phyloP scores from a whole-genome alignment of 805 yeast genomes.

The Candida sanyiensis region DNA sequence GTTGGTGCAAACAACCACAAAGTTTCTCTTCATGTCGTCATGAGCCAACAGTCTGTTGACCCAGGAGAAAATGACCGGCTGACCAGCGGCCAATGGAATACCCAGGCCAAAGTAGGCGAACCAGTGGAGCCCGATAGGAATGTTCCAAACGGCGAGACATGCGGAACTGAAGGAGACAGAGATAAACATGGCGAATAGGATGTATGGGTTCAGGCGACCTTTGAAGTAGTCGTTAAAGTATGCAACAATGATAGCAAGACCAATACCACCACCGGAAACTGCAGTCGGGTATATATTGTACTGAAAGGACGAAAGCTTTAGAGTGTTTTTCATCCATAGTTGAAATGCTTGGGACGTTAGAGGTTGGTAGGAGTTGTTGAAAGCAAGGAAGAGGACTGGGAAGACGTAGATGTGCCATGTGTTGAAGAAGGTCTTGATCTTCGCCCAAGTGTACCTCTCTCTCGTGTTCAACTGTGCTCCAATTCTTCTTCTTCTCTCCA shows the following conservation, averaged over 20 bases:
- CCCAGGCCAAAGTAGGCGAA: slow-evolving; percentile 15
- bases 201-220: slow-evolving; percentile 7
- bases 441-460: slow-evolving; percentile 8
- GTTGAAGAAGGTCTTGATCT: slow-evolving; percentile 1
- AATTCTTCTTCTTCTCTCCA: slow-evolving; percentile 15
- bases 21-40: slow-evolving; percentile 35
- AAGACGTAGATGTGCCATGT: slow-evolving; percentile 17
- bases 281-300: slow-evolving; percentile 21
- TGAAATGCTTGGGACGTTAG: too few relatives aligned
- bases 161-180: slow-evolving; percentile 10
- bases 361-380: slow-evolving; percentile 17
- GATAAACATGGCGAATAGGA: slow-evolving; percentile 6
- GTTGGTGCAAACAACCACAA: slow-evolving; percentile 37
- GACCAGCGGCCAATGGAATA: slow-evolving; percentile 11
- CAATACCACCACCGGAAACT: slow-evolving; percentile 15
- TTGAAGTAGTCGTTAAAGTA: slow-evolving; percentile 14
- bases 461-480: slow-evolving; percentile 16
- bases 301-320: slow-evolving; percentile 9
- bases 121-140: slow-evolving; percentile 7
- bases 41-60: slow-evolving; percentile 19
- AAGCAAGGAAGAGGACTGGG: slow-evolving; percentile 11
- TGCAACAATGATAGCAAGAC: slow-evolving; percentile 13
- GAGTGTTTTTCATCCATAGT: slow-evolving; percentile 16
- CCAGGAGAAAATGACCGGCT: slow-evolving; percentile 13
- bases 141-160: slow-evolving; percentile 13